phyloP scores from a whole-genome alignment of 2,329 filamentous ascomycete species.

The Aspergillus sp. region DNA sequence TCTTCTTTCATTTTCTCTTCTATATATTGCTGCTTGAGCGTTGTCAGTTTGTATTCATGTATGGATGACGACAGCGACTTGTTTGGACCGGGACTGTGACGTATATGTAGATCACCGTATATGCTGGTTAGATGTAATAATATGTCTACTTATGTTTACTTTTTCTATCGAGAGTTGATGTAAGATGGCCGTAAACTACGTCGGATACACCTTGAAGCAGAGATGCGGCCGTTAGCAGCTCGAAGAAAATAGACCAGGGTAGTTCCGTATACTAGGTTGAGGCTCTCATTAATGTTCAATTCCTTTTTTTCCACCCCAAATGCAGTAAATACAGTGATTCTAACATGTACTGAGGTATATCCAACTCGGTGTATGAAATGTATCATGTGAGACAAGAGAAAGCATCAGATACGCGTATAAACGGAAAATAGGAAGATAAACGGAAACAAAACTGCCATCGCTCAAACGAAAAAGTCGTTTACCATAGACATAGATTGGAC shows the following conservation, averaged over 20 bases:
- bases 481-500: background rate
- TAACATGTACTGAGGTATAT: slow-evolving; percentile 19
- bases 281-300: background rate
- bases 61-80: slow-evolving; percentile 36
- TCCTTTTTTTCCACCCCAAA: background rate
- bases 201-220: background rate
- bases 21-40: slow-evolving; percentile 9
- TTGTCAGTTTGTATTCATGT: slow-evolving; percentile 23
- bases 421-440: background rate
- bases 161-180: background rate
- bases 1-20: slow-evolving; percentile 1
- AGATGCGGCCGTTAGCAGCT: background rate
- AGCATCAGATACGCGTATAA: background rate
- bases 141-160: background rate
- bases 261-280: background rate
- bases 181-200: background rate
- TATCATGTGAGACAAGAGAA: slow-evolving; percentile 11
- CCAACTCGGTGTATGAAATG: slow-evolving; percentile 13
- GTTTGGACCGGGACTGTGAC: slow-evolving; percentile 11
- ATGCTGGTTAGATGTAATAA: background rate
- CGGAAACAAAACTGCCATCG: background rate
- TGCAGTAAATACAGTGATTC: background rate
- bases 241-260: no score
- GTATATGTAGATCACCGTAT: background rate
- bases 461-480: background rate